Percentiles rank a stretch among this genome's conserved stretches.
These are phyloP conservation scores for Syzygium aromaticum DNA, from an alignment of 345 rosid genomes.

Conservation along the genomic window DNA sequence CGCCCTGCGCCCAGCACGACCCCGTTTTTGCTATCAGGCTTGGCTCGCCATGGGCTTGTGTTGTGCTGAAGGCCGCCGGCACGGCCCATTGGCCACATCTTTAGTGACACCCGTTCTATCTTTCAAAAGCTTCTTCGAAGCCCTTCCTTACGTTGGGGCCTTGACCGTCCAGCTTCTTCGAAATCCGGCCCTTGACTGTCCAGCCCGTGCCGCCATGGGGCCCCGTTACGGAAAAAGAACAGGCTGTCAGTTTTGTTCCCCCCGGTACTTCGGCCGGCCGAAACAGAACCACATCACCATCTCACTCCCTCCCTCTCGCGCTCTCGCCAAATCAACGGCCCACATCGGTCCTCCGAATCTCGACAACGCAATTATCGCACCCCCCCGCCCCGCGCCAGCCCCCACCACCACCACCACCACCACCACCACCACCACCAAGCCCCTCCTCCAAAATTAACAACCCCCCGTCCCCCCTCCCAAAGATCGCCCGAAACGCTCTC, in stretches of 20 bases:
- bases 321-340: background rate
- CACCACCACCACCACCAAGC: background rate
- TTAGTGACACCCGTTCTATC: background rate
- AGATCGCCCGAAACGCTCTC: slow-evolving; percentile 7
- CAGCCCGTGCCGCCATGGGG: background rate
- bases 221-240: background rate
- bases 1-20: background rate
- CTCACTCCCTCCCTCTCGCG: background rate
- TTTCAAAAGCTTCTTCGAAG: background rate
- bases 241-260: background rate
- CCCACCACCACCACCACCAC: background rate
- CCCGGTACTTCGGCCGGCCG: background rate
- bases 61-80: background rate
- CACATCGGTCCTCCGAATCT: background rate
- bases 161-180: no score
- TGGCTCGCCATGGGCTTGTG: background rate
- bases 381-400: no score
- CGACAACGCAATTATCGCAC: slow-evolving; percentile 41
- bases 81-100: background rate
- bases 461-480: background rate
- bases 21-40: background rate
- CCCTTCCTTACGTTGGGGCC: no score
- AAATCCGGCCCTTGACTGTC: background rate
- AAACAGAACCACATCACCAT: background rate
- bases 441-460: background rate